Evolutionary conservation across 345 rosid species (phyloP), one percentile per base, ranked within the genome.

Genomic region (Pistacia integerrima): DNA sequence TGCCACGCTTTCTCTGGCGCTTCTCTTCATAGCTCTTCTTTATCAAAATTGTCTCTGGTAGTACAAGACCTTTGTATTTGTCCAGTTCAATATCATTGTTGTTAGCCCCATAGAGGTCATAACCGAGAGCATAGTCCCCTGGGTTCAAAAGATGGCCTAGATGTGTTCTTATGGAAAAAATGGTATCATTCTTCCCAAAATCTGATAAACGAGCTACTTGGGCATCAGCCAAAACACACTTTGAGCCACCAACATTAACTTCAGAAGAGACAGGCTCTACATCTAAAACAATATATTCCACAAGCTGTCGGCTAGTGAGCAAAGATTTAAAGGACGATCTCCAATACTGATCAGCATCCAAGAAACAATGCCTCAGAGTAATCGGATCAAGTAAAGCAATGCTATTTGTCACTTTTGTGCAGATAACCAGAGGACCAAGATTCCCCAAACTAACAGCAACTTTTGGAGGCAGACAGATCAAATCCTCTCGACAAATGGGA

Each of bases 401-500:
- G 76, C 76, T 61, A 73, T 61, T 73, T 28, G 76, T 61, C 28
- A 73, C 76, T 61, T 73, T 73, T 5, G 59, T 17, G 57, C 76
- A 73, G 68, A 73, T 61, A 61, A 73, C 76, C 61, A 73, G 58
- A 1, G 76, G 76, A 28, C 76, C 76, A 22, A 83, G 70, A 67
- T 83, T 83, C 30, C 86, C 86, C 57, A 77, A 74, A 65, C 83
- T 74, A 74, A 13, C 30, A 16, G 81, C 76, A 66, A 70, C 71
- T 36, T 70, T 70, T 18, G 74, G 74, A 22, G 86, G 86, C 60
- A 83, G 68, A n/a, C 85, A 82, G 48, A 82, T 69, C 69, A 82
- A 65, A 76, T 82, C 83, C 73, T 82, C 82, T n/a, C 82, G 83
- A n/a, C 82, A 82, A 56, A 82, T 64, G 18, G 85, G 85, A 46